Base-by-base conservation (phyloP, 2,329 filamentous ascomycete species). In the Anisogramma anomala region DNA sequence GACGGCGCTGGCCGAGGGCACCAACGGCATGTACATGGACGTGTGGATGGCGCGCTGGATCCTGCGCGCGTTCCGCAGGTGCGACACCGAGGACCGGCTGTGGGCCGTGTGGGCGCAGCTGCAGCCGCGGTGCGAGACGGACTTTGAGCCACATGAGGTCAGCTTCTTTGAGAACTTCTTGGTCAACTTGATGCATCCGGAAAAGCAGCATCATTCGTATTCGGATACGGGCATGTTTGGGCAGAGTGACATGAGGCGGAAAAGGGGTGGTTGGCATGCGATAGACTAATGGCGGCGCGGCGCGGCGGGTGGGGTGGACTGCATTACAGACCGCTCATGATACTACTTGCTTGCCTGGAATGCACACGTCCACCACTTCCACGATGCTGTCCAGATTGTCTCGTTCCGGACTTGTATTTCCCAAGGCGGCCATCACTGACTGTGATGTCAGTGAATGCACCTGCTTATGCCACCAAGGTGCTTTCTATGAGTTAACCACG, bases 51-150 rank as follows among this genome's bases (percentile, higher is more conserved):
- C 71, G 31, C 66, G 74, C 30, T 77, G 74, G 65, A 65, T 69
- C 0, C 55, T 86, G 27, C 64, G 68, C 33, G 82, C 84, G 3
- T 84, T 83, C 55, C 67, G 69, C 45, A 73, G 68, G 47, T 80
- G 75, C 52, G 66, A 67, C n/a, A 63, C 68, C 1, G 56, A 58
- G 17, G 64, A 71, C 9, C 61, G 65, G 23, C 67, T 79, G 34
- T 46, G 77, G 45, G 61, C 68, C 31, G 69, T 74, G 3, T 86
- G 72, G 51, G 64, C 68, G 18, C 57, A 59, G 18, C 53, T 78
- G 42, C 63, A 60, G 26, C 50, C 57, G 30, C 61, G 69, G 26
- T 77, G 72, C 70, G 52, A 64, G 13, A 56, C 70, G 30, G 54
- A 58, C 3, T 47, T 47, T 22, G 41, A 55, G 11, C 57, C 58